A percentile compares a stretch with the other conserved stretches of the same genome.
phyloP scores from a whole-genome alignment of 2,329 filamentous ascomycete species.

The Epichloe bromicola region DNA sequence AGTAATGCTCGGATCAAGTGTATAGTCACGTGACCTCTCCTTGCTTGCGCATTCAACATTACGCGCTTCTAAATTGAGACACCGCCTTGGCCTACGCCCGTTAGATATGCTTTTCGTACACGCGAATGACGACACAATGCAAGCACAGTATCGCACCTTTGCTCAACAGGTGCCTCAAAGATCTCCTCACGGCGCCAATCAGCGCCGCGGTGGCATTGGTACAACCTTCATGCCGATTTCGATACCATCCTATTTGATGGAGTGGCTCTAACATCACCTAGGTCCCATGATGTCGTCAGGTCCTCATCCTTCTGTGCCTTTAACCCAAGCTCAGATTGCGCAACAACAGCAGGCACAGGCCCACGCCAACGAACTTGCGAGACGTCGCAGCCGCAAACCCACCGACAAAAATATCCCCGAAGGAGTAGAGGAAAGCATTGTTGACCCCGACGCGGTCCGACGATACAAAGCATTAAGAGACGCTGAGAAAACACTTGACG shows the following conservation, averaged over 20 bases:
- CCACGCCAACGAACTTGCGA: slow-evolving; percentile 52
- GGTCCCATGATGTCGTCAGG: slow-evolving; percentile 44
- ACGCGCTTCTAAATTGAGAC: too few species aligned
- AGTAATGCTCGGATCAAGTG: too few species aligned
- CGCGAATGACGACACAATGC: slow-evolving; percentile 26
- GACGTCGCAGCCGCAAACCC: slow-evolving; percentile 74
- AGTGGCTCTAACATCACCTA: slow-evolving; percentile 14
- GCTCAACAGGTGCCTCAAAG: slow-evolving; percentile 37
- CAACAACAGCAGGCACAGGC: slow-evolving; percentile 39
- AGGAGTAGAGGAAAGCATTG: slow-evolving; percentile 67
- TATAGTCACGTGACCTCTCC: neutral
- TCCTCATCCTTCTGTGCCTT: slow-evolving; percentile 35
- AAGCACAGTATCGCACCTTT: slow-evolving; percentile 39
- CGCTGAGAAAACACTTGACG: slow-evolving; percentile 77
- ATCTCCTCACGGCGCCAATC: slow-evolving; percentile 33
- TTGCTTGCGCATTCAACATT: too few species aligned
- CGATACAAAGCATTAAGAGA: slow-evolving; percentile 77
- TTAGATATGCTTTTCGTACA: neutral
- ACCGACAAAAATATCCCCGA: slow-evolving; percentile 94
- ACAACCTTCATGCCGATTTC: slow-evolving; percentile 11
- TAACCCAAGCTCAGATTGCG: slow-evolving; percentile 40
- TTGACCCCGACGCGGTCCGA: slow-evolving; percentile 63
- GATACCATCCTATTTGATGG: neutral
- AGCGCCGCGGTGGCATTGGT: slow-evolving; percentile 42
- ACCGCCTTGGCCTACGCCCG: neutral